phyloP scores from a whole-genome alignment of 83 land plant genomes.

The Picea abies region DNA sequence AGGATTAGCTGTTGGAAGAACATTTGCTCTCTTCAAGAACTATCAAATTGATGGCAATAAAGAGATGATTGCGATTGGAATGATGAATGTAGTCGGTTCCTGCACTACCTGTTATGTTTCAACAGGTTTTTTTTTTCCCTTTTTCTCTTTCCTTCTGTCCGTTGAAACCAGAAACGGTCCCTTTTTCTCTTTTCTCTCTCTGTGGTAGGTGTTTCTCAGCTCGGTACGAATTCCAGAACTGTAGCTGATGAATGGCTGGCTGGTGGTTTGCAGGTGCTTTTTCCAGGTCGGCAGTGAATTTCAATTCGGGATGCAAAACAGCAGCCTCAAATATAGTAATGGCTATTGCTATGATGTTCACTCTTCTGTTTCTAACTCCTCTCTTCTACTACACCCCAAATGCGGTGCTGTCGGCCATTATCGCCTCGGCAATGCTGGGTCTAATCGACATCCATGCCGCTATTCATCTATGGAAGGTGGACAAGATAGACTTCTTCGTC shows the following conservation, averaged over 20 bases:
- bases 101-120: conserved; percentile 35
- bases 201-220: too few species aligned
- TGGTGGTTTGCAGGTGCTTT: background rate
- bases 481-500: too few species aligned
- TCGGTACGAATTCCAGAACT: too few species aligned
- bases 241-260: too few species aligned
- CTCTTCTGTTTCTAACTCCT: conserved; percentile 26
- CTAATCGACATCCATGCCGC: conserved; percentile 50
- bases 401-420: conserved; percentile 7
- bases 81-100: conserved; percentile 30
- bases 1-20: conserved; percentile 34
- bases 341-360: conserved; percentile 39
- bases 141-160: too few species aligned
- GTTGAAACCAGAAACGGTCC: too few species aligned
- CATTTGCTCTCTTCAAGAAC: conserved; percentile 29
- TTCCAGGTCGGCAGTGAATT: conserved; percentile 40
- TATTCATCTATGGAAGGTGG: too few species aligned
- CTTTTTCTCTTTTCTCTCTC: too few species aligned
- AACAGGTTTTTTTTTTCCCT: conserved; percentile 16
- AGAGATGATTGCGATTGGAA: conserved; percentile 28
- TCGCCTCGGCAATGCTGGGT: conserved; percentile 45
- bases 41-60: conserved; percentile 30
- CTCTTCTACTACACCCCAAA: conserved; percentile 41
- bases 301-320: conserved; percentile 36
- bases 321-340: conserved; percentile 41